Evolutionary conservation across 2,329 filamentous ascomycete genomes (phyloP), one percentile per base, ranked within the genome.

Genomic region (Cercospora brassicicola): DNA sequence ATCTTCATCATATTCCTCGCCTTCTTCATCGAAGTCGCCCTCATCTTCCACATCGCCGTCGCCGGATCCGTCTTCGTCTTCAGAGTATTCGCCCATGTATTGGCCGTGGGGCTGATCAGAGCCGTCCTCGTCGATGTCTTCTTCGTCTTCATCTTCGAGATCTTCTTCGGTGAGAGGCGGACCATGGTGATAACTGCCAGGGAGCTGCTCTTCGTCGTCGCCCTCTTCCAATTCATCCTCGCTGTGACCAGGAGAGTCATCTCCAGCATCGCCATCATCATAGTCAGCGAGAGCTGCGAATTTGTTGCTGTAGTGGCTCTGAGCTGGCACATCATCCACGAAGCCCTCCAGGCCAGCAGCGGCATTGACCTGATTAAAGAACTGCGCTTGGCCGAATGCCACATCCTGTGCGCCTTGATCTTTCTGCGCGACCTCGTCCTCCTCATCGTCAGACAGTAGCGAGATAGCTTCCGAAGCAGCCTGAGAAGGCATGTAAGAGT

Each of bases 361-460:
- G 28, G 53, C 45, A 39, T 30, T 28, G 26, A 65, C 31, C 20
- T 53, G 56, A 36, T 63, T 57, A 59, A 68, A 68, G 39, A 68
- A 68, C 6, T 67, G 53, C 5, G 48, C 56, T 11, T 67, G 66
- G 36, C 66, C 62, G 23, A 55, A 64, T 23, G 66, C 62, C 26
- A 51, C 62, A 23, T 66, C 59, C 28, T 39, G 20, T 39, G 36
- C 39, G n/a, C 15, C 20, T 59, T 55, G 39, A 4, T 36, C 33
- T 39, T 39, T 39, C 28, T 64, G 68, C n/a, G 33, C 39, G 4
- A 26, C 13, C 18, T 30, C 30, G 15, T 72, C 69, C 8, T 69
- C 63, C 36, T 69, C 70, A 28, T 71, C 65, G 53, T 73, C 72
- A 11, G 73, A 73, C 7, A 74, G 23, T 20, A 73, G 65, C 28